Conservation (phyloP, 2,329 filamentous ascomycete species). For the Orbilia javanica region DNA sequence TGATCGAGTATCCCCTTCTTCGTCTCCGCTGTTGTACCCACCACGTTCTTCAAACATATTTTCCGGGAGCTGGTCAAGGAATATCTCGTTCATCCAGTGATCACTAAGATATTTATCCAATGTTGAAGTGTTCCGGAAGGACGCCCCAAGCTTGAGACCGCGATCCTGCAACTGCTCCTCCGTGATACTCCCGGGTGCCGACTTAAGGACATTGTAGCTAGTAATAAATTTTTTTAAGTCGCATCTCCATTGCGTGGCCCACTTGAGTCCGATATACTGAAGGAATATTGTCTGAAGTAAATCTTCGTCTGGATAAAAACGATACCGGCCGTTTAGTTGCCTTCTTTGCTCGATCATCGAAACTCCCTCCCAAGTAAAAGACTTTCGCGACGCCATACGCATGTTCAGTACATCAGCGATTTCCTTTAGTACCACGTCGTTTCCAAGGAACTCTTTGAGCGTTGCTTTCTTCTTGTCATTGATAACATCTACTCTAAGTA, state of each 20-base stretch:
- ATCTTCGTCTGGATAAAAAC: slow-evolving; percentile 73
- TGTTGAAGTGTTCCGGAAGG: slow-evolving; percentile 63
- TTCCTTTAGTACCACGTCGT: slow-evolving; percentile 69
- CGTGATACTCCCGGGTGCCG: slow-evolving; percentile 1
- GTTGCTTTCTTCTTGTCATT: slow-evolving; percentile 69
- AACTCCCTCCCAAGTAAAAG: slow-evolving; percentile 69
- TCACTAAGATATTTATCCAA: slow-evolving; percentile 67
- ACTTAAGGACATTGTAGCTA: slow-evolving; percentile 3
- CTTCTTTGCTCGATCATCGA: slow-evolving; percentile 69
- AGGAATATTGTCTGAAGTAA: slow-evolving; percentile 71
- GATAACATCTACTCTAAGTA: slow-evolving; percentile 69
- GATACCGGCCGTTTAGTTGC: slow-evolving; percentile 72
- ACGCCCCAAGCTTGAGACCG: slow-evolving; percentile 66
- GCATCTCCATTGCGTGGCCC: slow-evolving; percentile 67
- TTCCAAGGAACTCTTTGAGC: slow-evolving; percentile 69
- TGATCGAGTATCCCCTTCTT: slow-evolving; percentile 63
- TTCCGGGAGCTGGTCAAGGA: slow-evolving; percentile 71
- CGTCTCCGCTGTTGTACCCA: slow-evolving; percentile 65
- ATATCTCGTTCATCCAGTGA: slow-evolving; percentile 63
- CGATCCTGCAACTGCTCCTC: neutral
- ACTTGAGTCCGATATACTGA: slow-evolving; percentile 70
- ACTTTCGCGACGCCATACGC: slow-evolving; percentile 68
- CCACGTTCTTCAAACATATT: slow-evolving; percentile 65
- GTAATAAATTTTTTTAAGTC: slow-evolving; percentile 64
- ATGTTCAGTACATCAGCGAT: slow-evolving; percentile 73